These are phyloP conservation scores for Ustilago sp. DNA, from an alignment of 1,284 basidiomycete genomes.

Conservation along the genomic window DNA sequence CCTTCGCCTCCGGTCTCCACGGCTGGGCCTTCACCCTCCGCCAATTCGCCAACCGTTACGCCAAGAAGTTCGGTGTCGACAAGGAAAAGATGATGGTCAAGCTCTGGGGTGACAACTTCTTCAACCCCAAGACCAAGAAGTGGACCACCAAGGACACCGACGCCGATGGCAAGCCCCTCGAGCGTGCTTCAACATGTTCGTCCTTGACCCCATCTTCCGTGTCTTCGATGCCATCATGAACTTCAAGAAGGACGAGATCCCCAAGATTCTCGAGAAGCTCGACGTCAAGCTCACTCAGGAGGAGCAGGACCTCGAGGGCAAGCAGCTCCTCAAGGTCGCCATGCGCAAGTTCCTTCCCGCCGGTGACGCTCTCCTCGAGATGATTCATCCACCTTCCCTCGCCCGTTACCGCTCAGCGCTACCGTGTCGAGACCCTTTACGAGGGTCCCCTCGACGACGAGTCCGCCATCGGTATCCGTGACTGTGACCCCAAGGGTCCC, in stretches of 20 bases:
- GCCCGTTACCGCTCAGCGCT: slow-evolving; percentile 93
- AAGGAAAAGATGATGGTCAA: slow-evolving; percentile 98
- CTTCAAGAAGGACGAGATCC: slow-evolving; percentile 95
- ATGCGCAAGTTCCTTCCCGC: slow-evolving; percentile 99
- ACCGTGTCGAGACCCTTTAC: slow-evolving; percentile 99
- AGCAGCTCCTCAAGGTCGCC: slow-evolving; percentile 94
- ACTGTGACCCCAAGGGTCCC: slow-evolving; percentile 96
- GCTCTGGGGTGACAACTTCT: slow-evolving; percentile 99
- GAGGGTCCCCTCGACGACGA: slow-evolving; percentile 99
- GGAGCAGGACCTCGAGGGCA: slow-evolving; percentile 95
- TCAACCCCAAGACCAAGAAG: slow-evolving; percentile 97
- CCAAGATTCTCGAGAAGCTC: slow-evolving; percentile 92
- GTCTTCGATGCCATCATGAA: slow-evolving; percentile 99
- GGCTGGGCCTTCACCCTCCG: slow-evolving; percentile 99
- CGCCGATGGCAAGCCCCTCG: slow-evolving; percentile 87
- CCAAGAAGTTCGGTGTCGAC: slow-evolving; percentile 99
- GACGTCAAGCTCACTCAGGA: slow-evolving; percentile 90
- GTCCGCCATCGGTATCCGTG: slow-evolving; percentile 97
- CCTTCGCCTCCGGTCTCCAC: slow-evolving; percentile 99
- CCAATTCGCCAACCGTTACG: slow-evolving; percentile 93
- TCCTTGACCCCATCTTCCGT: slow-evolving; percentile 99
- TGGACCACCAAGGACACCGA: slow-evolving; percentile 86
- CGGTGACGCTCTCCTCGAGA: slow-evolving; percentile 97
- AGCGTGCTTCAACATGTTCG: slow-evolving; percentile 78
- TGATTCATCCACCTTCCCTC: slow-evolving; percentile 98